Evolutionary conservation across 1,284 basidiomycete genomes (phyloP), one percentile per base, ranked within the genome.

Genomic region (Ganoderma boninense): DNA sequence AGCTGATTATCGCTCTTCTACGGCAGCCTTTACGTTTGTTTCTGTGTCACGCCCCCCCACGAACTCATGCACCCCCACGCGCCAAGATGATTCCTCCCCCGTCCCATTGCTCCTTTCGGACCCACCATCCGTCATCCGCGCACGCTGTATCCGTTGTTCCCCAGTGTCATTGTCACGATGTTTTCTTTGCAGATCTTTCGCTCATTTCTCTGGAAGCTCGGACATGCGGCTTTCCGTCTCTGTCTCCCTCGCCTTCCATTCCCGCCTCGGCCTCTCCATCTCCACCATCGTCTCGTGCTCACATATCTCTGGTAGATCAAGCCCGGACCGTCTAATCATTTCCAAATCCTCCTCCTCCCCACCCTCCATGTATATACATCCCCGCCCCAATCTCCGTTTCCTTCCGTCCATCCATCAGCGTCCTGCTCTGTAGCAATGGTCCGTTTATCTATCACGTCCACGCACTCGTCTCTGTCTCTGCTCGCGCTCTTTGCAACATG

Each of bases 151-250:
- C 62, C 40, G 49, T 54, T 32, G 52, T 62, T 14, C 32, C 54
- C 5, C n/a, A n/a, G n/a, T n/a, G n/a, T 7, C 20, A 32, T 16
- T 44, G 16, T 54, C 56, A 26, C 29, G 65, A 35, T 57, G 23
- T 57, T 61, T 64, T 56, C 20, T 38, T 57, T 14, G 54, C 11
- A 57, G 56, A 16, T 42, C 32, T 54, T 62, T n/a, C 49, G n/a
- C 52, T 35, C 29, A 46, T 26, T 35, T 49, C n/a, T 52, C 49
- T 60, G 65, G 61, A 69, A 61, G 67, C 64, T 59, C 49, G 67
- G 70, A 49, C 64, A 63, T 57, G 54, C 67, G 42, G 60, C 66
- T 68, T 52, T 46, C 54, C 56, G 23, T 57, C 61, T 57, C 52
- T 26, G 4, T 46, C 44, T 46, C 43, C 43, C 49, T 29, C 49